Evolutionary conservation across 169 alveolate species (phyloP), one percentile per base, ranked within the genome.

Genomic region (Eimeria sp.): DNA sequence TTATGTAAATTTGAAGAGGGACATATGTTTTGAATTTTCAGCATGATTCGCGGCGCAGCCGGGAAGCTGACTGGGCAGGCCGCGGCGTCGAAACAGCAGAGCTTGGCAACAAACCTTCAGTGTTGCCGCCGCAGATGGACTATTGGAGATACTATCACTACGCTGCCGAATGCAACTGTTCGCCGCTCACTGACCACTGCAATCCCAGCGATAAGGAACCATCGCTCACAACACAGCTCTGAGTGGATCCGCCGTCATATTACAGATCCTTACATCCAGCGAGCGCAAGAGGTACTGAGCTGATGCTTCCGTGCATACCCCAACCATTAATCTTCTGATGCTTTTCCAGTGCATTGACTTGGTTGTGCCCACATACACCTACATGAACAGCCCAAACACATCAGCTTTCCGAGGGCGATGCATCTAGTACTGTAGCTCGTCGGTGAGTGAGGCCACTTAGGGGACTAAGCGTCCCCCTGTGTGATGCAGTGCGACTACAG

Each of bases 211-310:
- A 61, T 84, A 30, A 57, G 92, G 43, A 97, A 97, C 92, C 65
- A 76, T 51, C 86, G 87, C 30, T 80, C 96, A 16, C 86, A 54
- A 40, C 97, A 95, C 63, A 86, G 93, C 61, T 89, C 97, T 40
- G 96, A 90, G 95, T 95, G 97, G 97, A 91, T 95, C 11, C 75
- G 86, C 43, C 65, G 97, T 54, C 97, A 95, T 22, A 87, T 95
- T 16, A 72, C 92, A 20, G 97, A 95, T 89, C 88, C 91, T 54
- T 95, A 95, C 70, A 94, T 96, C 54, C 73, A 57, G 82, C 72
- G 88, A 7, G 96, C 96, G 11, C 97, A 94, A 34, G 93, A 91
- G 95, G 96, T 87, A 90, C n/a, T 63, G 67, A 57, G 18, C 16
- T 10, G 54, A 82, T 10, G 49, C 10, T n/a, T 45, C 49, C 1